These are phyloP conservation scores for Cryptococcus sp. DNA, from an alignment of 1,284 basidiomycete genomes.

Conservation along the genomic window DNA sequence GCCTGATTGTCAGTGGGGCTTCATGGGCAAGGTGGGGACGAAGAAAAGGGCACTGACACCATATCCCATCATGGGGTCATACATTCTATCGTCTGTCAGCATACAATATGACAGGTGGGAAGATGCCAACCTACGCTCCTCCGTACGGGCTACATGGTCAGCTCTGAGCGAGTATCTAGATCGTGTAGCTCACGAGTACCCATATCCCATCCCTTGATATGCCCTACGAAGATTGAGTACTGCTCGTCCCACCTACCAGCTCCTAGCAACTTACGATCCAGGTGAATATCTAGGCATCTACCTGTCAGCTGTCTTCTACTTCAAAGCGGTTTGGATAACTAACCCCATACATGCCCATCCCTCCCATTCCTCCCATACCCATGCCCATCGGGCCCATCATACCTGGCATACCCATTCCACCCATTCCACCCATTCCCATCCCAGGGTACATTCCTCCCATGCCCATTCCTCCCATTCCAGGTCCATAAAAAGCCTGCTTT, in stretches of 20 bases:
- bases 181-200: conserved; percentile 12
- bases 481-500: conserved; percentile 25
- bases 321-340: conserved; percentile 11
- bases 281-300: background rate
- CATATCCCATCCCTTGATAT: conserved; percentile 10
- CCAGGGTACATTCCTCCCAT: conserved; percentile 13
- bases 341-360: conserved; percentile 10
- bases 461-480: conserved; percentile 16
- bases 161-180: background rate
- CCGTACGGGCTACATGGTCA: conserved; percentile 8
- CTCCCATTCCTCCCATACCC: conserved; percentile 5
- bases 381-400: conserved; percentile 11
- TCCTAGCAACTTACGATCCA: background rate
- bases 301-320: background rate
- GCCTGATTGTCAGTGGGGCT: conserved; percentile 12
- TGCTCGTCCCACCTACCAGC: background rate
- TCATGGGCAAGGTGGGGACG: background rate
- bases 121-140: too few relatives aligned
- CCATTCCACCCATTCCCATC: conserved; percentile 11
- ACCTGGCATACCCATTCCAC: conserved; percentile 9
- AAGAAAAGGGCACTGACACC: conserved; percentile 20
- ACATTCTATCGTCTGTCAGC: conserved; percentile 14
- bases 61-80: conserved; percentile 30
- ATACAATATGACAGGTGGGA: too few relatives aligned
- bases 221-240: background rate